phyloP scores from a whole-genome alignment of 2,329 filamentous ascomycete genomes.

The Stagonosporopsis chrysanthemi region DNA sequence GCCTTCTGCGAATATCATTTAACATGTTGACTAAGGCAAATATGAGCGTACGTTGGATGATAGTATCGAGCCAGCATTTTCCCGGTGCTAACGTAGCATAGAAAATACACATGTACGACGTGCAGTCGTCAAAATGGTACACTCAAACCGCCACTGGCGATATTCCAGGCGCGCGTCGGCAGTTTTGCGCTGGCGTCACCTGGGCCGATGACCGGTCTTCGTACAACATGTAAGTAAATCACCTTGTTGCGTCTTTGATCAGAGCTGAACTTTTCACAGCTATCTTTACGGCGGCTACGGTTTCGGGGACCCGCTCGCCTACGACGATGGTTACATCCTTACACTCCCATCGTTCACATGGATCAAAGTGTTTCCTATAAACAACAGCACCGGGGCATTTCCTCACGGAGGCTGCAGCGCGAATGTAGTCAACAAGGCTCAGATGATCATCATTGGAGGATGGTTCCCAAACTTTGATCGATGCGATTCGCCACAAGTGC shows the following conservation, averaged over 20 bases:
- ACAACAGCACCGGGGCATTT: slow-evolving; percentile 45
- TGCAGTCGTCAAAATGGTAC: slow-evolving; percentile 67
- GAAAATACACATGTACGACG: slow-evolving; percentile 67
- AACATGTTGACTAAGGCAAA: slow-evolving; percentile 33
- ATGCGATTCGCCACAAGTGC: slow-evolving; percentile 63
- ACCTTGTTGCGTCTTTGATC: not conserved
- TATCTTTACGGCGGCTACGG: slow-evolving; percentile 68
- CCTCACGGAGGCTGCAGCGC: slow-evolving; percentile 65
- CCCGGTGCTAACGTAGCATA: slow-evolving; percentile 26
- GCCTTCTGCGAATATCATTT: not conserved
- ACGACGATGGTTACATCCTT: slow-evolving; percentile 69
- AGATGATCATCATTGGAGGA: slow-evolving; percentile 71
- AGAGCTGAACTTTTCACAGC: slow-evolving; percentile 43
- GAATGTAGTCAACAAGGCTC: slow-evolving; percentile 63
- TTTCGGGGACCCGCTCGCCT: slow-evolving; percentile 60
- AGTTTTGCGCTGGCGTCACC: slow-evolving; percentile 68
- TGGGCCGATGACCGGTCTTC: slow-evolving; percentile 67
- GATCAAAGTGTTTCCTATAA: slow-evolving; percentile 63
- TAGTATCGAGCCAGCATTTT: not conserved
- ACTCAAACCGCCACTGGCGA: slow-evolving; percentile 63
- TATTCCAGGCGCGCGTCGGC: slow-evolving; percentile 61
- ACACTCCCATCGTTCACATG: slow-evolving; percentile 69
- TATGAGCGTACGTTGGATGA: slow-evolving; percentile 42
- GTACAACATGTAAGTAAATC: slow-evolving; percentile 65
- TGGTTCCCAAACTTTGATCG: slow-evolving; percentile 55